Percentiles rank a stretch among this genome's conserved stretches.
These are phyloP conservation scores for Veloboletus limbatus DNA, from an alignment of 1,284 basidiomycete species.

Conservation along the genomic window DNA sequence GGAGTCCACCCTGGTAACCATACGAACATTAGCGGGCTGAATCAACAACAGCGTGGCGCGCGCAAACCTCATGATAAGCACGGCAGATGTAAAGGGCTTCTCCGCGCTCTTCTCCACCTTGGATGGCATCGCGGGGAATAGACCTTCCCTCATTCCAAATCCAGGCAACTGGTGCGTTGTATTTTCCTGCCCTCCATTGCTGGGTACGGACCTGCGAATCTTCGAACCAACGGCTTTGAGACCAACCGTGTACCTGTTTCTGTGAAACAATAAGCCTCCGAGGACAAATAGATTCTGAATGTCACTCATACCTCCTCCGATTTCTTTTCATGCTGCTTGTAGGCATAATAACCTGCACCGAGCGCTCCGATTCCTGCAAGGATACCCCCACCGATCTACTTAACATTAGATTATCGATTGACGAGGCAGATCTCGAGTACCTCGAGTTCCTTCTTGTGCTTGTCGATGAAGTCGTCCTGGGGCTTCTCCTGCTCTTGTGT, in stretches of 20 bases:
- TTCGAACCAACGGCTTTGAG: slow-evolving; percentile 51
- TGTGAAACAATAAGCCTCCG: slow-evolving; percentile 23
- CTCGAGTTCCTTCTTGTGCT: slow-evolving; percentile 58
- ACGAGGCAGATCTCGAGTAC: slow-evolving; percentile 31
- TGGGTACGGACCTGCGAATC: slow-evolving; percentile 55
- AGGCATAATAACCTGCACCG: slow-evolving; percentile 51
- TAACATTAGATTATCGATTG: slow-evolving; percentile 4
- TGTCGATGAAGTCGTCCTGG: slow-evolving; percentile 55
- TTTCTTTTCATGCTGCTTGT: slow-evolving; percentile 54
- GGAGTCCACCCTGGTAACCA: slow-evolving; percentile 46
- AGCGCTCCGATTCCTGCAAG: slow-evolving; percentile 50
- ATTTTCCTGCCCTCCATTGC: slow-evolving; percentile 47
- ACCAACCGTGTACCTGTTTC: slow-evolving; percentile 54
- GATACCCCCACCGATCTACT: slow-evolving; percentile 63
- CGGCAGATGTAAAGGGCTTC: slow-evolving; percentile 55
- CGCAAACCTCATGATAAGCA: slow-evolving; percentile 54
- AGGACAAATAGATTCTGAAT: not conserved
- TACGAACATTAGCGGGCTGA: slow-evolving; percentile 12
- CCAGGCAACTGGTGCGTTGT: slow-evolving; percentile 54
- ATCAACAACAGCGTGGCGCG: not conserved
- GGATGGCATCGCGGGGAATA: slow-evolving; percentile 58
- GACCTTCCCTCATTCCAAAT: slow-evolving; percentile 53
- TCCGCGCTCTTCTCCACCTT: slow-evolving; percentile 53
- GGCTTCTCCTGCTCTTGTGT: slow-evolving; percentile 51
- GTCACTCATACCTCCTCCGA: slow-evolving; percentile 50